Evolutionary conservation across 2,329 filamentous ascomycete species (phyloP), one percentile per base, ranked within the genome.

Genomic region (Colletotrichum caudatum): DNA sequence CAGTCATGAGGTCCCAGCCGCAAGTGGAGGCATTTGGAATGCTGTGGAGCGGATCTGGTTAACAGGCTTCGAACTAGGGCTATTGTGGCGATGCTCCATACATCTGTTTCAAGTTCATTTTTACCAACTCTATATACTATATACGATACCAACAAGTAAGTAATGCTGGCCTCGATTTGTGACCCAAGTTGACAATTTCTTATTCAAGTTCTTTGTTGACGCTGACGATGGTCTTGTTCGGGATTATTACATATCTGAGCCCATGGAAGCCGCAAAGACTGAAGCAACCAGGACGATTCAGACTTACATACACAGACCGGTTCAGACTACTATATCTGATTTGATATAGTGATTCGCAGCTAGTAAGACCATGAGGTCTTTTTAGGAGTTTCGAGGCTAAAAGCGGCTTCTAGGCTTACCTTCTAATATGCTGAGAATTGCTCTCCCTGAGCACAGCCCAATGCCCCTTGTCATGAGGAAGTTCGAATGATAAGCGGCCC

Each of bases 401-500:
- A 26, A 41, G 20, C 20, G 11, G 23, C 3, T 14, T 39, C 2
- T 23, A 26, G 23, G 5, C 46, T 35, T 20, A 56, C 1, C 14
- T 6, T 4, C n/a, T n/a, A n/a, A 16, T 41, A 16, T 33, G n/a
- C 1, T 12, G 5, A 1, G 11, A 3, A 16, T 5, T 39, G 5
- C 51, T 50, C 5, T 69, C 58, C 41, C 50, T 50, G 20, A 71
- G 26, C 7, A 69, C 37, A 11, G 59, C 37, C 59, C 58, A 0
- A 71, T 59, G 4, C 46, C 59, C 46, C 60, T 71, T 8, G 51
- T 37, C 44, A 65, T 64, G 39, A 71, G 51, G 5, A 26, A 58
- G 6, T 41, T 41, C 5, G 14, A 41, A 41, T 41, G 14, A 18
- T 6, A 18, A 41, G 39, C 4, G 39, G 39, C 1, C 5, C 16